Evolutionary conservation across 106 monocot species (phyloP), one percentile per base, ranked within the genome.

Genomic region (Cymbidium sinense): DNA sequence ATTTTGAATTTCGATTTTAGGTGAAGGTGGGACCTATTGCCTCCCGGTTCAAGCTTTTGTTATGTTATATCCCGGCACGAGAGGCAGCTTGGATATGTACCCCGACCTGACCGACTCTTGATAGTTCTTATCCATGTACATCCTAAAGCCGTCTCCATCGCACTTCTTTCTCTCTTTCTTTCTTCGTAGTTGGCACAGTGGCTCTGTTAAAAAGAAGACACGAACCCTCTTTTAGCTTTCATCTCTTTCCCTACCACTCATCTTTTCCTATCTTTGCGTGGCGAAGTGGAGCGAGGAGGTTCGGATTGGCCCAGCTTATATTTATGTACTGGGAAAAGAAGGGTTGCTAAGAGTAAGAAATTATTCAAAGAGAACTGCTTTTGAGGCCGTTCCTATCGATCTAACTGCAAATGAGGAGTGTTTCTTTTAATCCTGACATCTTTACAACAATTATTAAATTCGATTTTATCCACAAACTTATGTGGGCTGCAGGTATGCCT

Each of bases 181-280:
- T 62, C 61, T 62, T 62, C 25, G 61, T 62, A 62, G 61, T 62
- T 62, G 61, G 61, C n/a, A n/a, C 61, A 21, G 10, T 62, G 21
- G 10, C 61, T n/a, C 61, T 62, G 61, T 62, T 62, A n/a, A 21
- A 62, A 62, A 62, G 61, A 21, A 27, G 27, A 62, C 27, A 62
- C 25, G 25, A 62, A 62, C 23, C 61, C 61, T 62, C 61, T 62
- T 62, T 62, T 62, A 62, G 21, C 61, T 62, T 62, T 62, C 61
- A 62, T 62, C n/a, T 23, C 61, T 62, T 62, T 62, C 10, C 61
- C 61, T 27, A n/a, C n/a, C n/a, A n/a, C n/a, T n/a, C n/a, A 5
- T 27, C 21, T 27, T 27, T 62, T 62, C 25, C 61, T 27, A 25
- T 62, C 12, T 12, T 23, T 62, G 61, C 4, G 61, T 6, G 61